These are phyloP conservation scores for Marasmius sp. DNA, from an alignment of 1,284 basidiomycete species.

Conservation along the genomic window DNA sequence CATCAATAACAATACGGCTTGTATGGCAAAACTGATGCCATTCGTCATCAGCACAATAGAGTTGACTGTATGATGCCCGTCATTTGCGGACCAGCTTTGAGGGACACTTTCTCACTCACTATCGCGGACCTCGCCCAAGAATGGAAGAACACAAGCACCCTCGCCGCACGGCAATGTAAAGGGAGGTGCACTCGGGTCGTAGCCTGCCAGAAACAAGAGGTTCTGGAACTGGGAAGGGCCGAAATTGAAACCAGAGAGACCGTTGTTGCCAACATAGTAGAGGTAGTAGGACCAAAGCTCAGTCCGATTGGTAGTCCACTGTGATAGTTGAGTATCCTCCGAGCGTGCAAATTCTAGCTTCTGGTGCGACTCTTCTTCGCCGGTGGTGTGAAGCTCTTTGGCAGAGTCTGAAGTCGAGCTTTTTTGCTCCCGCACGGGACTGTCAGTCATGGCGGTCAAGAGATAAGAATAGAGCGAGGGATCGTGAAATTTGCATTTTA, in stretches of 20 bases:
- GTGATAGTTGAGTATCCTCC: neutral
- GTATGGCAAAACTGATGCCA: conserved; percentile 73
- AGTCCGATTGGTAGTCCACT: conserved; percentile 47
- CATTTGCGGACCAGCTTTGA: no score
- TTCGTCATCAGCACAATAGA: conserved; percentile 78
- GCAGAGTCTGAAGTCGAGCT: neutral
- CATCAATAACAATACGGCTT: conserved; percentile 60
- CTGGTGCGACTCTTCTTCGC: neutral
- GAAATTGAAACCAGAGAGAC: conserved; percentile 73
- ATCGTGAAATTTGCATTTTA: no score
- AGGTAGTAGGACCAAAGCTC: conserved; percentile 75
- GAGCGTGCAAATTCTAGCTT: neutral
- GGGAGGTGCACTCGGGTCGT: conserved; percentile 58
- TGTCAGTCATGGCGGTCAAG: neutral
- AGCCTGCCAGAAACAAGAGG: conserved; percentile 68
- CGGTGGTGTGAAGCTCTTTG: neutral
- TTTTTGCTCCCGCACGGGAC: neutral
- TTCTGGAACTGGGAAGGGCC: conserved; percentile 79
- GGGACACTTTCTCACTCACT: conserved; percentile 37
- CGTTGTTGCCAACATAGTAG: conserved; percentile 75
- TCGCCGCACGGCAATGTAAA: conserved; percentile 52
- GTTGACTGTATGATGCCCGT: conserved; percentile 48
- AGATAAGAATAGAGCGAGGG: neutral
- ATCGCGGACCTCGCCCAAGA: conserved; percentile 61
- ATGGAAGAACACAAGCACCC: conserved; percentile 64